Percentiles rank a stretch among this genome's conserved stretches.
phyloP scores from a whole-genome alignment of 2,329 filamentous ascomycete genomes.

The Fusarium paranaense region DNA sequence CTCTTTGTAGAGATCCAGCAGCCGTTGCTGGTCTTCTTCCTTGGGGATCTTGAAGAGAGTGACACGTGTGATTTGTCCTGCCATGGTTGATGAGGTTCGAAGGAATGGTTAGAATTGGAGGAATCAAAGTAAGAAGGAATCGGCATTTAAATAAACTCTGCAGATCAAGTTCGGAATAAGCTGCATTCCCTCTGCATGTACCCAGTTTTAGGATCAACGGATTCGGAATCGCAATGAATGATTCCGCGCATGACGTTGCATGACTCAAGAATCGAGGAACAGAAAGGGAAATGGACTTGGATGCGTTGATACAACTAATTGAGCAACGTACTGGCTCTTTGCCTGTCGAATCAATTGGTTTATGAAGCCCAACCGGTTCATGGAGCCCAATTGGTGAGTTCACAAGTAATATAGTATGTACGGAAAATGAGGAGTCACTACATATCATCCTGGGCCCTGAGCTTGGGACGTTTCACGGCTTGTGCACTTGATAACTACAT shows the following conservation, averaged over 20 bases:
- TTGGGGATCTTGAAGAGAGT: conserved; percentile 55
- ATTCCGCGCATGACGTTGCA: background rate
- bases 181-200: background rate
- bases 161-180: background rate
- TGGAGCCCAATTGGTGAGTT: no score
- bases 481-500: no score
- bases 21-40: conserved; percentile 45
- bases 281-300: no score
- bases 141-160: background rate
- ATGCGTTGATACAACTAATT: no score
- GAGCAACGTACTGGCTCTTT: no score
- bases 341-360: no score
- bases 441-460: no score
- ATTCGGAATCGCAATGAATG: background rate
- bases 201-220: background rate
- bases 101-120: background rate
- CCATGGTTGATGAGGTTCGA: conserved; percentile 11
- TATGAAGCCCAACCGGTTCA: no score
- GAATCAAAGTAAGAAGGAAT: background rate
- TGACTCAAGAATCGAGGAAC: background rate
- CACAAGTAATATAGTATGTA: no score
- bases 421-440: no score
- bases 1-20: conserved; percentile 48
- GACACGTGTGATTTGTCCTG: conserved; percentile 43
- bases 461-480: no score